Conservation (phyloP, 495 filamentous ascomycete genomes). For the Xylaria grammica region DNA sequence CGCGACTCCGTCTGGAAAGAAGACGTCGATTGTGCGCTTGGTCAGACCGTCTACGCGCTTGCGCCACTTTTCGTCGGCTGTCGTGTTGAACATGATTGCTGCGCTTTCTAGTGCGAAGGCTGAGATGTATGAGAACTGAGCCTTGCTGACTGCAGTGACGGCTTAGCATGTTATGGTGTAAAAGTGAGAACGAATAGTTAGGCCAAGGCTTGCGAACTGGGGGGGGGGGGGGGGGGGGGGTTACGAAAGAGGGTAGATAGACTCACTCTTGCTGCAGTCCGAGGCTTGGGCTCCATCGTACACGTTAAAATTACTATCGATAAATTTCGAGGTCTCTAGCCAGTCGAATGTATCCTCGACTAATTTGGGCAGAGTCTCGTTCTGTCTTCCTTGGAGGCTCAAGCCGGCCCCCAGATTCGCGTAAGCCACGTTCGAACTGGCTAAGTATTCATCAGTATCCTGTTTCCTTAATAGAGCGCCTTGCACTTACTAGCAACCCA, state of each 20-base stretch:
- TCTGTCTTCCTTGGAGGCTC: conserved; percentile 66
- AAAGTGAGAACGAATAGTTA: not conserved
- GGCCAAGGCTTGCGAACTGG: not conserved
- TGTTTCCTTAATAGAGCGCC: not conserved
- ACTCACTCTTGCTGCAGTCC: conserved; percentile 53
- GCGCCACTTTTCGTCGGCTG: conserved; percentile 60
- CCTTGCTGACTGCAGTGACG: conserved; percentile 44
- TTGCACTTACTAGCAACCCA: conserved; percentile 69
- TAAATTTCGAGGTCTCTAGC: conserved; percentile 60
- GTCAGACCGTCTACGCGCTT: conserved; percentile 61
- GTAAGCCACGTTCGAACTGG: conserved; percentile 70
- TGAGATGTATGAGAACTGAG: conserved; percentile 70
- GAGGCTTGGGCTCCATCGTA: conserved; percentile 66
- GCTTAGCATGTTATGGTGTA: not conserved
- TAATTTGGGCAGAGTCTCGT: conserved; percentile 71
- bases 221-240: too few species aligned
- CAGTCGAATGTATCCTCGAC: conserved; percentile 70
- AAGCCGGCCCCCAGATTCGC: conserved; percentile 75
- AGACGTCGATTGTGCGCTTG: conserved; percentile 59
- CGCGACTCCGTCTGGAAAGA: conserved; percentile 55
- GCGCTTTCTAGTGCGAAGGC: conserved; percentile 69
- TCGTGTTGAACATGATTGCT: conserved; percentile 72
- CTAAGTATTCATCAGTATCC: conserved; percentile 26
- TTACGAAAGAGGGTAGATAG: not conserved
- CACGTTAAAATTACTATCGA: conserved; percentile 57